Conservation (phyloP, 73 alveolate genomes). For the Paramecium caudatum region DNA sequence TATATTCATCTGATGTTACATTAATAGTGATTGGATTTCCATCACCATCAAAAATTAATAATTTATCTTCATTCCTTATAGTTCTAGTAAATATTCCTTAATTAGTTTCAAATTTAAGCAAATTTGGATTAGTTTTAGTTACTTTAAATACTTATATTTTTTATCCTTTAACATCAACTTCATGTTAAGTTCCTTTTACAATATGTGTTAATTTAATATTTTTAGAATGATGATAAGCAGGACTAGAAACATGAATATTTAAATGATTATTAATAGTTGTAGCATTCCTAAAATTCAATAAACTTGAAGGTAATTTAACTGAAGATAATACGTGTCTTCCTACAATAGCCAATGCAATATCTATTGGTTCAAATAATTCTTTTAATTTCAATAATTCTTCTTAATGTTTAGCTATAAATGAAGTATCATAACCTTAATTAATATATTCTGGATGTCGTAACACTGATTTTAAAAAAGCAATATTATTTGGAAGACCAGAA, state of each 20-base stretch:
- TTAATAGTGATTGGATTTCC: slow-evolving; percentile 73
- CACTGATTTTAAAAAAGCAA: slow-evolving; percentile 83
- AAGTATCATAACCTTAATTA: slow-evolving; percentile 83
- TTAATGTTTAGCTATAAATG: slow-evolving; percentile 81
- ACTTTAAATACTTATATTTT: neutral
- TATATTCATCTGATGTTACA: slow-evolving; percentile 72
- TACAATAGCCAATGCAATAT: slow-evolving; percentile 34
- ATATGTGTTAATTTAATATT: slow-evolving; percentile 33
- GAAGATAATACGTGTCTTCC: neutral
- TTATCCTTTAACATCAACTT: neutral
- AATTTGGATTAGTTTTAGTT: neutral
- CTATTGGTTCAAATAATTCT: neutral
- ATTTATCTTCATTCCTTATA: neutral
- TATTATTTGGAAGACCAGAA: slow-evolving; percentile 89
- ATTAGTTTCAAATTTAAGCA: slow-evolving; percentile 5
- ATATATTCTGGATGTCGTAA: slow-evolving; percentile 81
- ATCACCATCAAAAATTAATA: slow-evolving; percentile 63
- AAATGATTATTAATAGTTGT: neutral
- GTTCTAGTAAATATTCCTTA: slow-evolving; percentile 40
- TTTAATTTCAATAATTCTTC: slow-evolving; percentile 72
- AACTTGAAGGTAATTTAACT: neutral
- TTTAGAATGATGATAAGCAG: neutral
- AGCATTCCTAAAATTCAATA: slow-evolving; percentile 36
- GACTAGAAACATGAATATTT: neutral
- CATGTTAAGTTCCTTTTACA: neutral